phyloP scores from a whole-genome alignment of 192 early-diverging fungal genomes.

The Entophlyctis luteolus region DNA sequence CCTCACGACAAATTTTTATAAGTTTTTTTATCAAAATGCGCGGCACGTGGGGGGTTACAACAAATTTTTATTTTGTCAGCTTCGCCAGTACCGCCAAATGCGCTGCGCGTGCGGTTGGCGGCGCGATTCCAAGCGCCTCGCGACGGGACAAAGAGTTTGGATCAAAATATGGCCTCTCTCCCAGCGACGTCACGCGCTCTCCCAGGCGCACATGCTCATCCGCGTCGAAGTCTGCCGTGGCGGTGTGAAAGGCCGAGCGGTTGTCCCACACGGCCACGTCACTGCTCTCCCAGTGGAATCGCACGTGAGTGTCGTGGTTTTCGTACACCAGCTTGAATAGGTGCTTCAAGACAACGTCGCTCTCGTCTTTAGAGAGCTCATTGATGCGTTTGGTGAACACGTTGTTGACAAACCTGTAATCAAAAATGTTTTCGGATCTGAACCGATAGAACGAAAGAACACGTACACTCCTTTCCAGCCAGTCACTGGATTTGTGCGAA shows the following conservation, averaged over 20 bases:
- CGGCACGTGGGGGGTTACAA: too few relatives aligned
- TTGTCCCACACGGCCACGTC: conserved; percentile 53
- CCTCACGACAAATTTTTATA: too few relatives aligned
- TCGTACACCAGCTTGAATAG: conserved; percentile 51
- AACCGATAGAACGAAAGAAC: background rate
- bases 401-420: conserved; percentile 42
- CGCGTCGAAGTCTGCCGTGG: conserved; percentile 33
- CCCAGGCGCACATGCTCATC: conserved; percentile 31
- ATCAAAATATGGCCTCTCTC: conserved; percentile 45
- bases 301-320: conserved; percentile 51
- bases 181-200: conserved; percentile 36
- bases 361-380: conserved; percentile 50
- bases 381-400: conserved; percentile 60
- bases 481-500: conserved; percentile 70
- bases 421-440: background rate
- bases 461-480: conserved; percentile 65
- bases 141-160: background rate
- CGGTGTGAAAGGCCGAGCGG: conserved; percentile 31
- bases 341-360: conserved; percentile 53
- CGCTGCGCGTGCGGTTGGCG: background rate
- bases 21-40: too few relatives aligned
- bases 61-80: background rate
- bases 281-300: conserved; percentile 46
- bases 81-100: background rate
- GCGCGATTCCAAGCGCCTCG: conserved; percentile 23